Conservation (phyloP, 257 asterid species). For the Solanum commersonii region DNA sequence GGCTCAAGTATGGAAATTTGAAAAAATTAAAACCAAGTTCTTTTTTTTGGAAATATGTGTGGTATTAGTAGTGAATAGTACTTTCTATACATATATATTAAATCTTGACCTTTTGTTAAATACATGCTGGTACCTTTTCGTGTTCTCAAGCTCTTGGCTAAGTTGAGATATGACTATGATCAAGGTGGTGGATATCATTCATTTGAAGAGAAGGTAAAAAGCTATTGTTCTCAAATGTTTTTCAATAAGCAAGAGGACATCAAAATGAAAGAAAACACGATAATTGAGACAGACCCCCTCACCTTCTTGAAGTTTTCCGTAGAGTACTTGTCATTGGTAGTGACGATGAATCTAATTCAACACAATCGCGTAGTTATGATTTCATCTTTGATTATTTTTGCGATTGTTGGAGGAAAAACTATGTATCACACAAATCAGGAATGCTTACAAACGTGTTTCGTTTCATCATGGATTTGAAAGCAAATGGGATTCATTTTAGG, state of each 20-base stretch:
- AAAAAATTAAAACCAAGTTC: too few relatives aligned
- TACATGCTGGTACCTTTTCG: not conserved
- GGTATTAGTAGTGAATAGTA: too few relatives aligned
- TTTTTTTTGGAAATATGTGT: too few relatives aligned
- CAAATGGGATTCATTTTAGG: too few relatives aligned
- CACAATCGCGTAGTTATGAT: too few relatives aligned
- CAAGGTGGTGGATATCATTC: not conserved
- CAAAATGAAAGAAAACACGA: not conserved
- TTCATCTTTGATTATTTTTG: too few relatives aligned
- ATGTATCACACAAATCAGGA: too few relatives aligned
- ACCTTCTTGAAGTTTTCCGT: not conserved
- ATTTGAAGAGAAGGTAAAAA: not conserved
- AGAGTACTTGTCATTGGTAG: not conserved
- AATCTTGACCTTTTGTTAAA: too few relatives aligned
- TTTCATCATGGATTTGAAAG: too few relatives aligned
- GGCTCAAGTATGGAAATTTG: not conserved
- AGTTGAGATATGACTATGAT: not conserved
- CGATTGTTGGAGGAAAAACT: too few relatives aligned
- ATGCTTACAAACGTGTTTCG: too few relatives aligned
- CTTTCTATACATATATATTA: too few relatives aligned
- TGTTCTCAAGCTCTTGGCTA: not conserved
- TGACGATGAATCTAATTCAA: not conserved
- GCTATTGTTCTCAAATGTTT: not conserved
- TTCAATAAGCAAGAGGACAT: not conserved
- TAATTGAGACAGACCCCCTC: not conserved